Percentiles rank a stretch among this genome's conserved stretches.
These are phyloP conservation scores for Rubia tinctorum DNA, from an alignment of 305 asterid species.

Conservation along the genomic window DNA sequence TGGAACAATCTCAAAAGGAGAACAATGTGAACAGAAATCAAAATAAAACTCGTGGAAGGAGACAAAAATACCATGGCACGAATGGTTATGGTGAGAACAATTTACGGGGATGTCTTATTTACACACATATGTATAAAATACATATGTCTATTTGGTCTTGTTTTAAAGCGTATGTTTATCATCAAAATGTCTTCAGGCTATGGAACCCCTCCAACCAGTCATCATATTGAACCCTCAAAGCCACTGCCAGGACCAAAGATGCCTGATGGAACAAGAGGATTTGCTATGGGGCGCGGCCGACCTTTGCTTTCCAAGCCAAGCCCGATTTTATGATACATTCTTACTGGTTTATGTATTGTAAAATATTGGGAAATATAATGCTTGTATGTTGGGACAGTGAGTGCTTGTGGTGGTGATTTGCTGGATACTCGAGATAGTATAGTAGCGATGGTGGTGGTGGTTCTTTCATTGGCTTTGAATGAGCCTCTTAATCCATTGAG, in stretches of 20 bases:
- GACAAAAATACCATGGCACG: constrained; percentile 49
- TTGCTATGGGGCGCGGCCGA: constrained; percentile 86
- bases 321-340: neutral
- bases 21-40: constrained; percentile 52
- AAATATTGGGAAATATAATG: neutral
- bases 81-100: constrained; percentile 59
- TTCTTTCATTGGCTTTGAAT: neutral
- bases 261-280: constrained; percentile 99
- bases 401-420: constrained; percentile 10
- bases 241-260: constrained; percentile 95
- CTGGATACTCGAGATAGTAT: neutral
- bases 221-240: constrained; percentile 58
- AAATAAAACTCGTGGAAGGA: constrained; percentile 70
- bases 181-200: constrained; percentile 43
- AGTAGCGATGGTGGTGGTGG: neutral
- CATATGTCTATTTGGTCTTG: neutral
- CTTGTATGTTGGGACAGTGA: neutral
- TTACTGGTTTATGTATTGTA: neutral
- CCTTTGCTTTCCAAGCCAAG: constrained; percentile 33
- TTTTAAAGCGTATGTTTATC: neutral
- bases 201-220: constrained; percentile 43
- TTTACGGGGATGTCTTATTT: neutral
- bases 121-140: no score
- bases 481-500: neutral
- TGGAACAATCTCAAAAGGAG: constrained; percentile 47